Base-by-base conservation (phyloP, 352 stramenopile genomes). In the Pythium dissotocum region DNA sequence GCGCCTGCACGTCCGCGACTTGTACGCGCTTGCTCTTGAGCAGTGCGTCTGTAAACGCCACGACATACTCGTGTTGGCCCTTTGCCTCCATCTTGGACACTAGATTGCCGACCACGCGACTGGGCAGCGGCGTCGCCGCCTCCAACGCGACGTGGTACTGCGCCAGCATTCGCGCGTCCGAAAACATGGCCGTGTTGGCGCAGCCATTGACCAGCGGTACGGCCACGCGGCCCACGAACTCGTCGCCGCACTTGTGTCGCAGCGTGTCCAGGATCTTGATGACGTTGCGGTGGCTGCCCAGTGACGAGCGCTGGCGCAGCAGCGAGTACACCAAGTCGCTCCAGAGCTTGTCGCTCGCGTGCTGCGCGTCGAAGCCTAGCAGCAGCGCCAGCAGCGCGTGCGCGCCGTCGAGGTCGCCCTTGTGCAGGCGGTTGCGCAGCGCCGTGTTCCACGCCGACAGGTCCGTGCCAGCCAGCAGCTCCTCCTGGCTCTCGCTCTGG, bases 281-380 rank as follows among this genome's bases (percentile, higher is more conserved):
- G 30, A 78, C 65, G 30, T 87, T 81, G 36, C 67, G 59, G 51
- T 71, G 61, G 30, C 63, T 64, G 28, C 75, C 76, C 16, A 73
- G 62, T 3, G 67, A 62, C 30, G 77, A 74, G 8, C 72, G 75
- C 63, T 85, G 77, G 0, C 83, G 80, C 73, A 93, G 56, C 33
- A 90, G 59, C 70, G 85, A 84, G 78, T 91, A 93, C 18, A 93
- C 72, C 67, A 93, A 36, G 62, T 93, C 85, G 6, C 66, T 85
- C 85, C 85, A 93, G 38, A 93, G 68, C 68, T 76, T 66, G 63
- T 79, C 74, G 58, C 68, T 89, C 5, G 80, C 72, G 62, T 90
- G 87, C 66, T 85, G 74, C 12, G 59, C 58, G 9, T 58, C 66
- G 21, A 89, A 87, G 52, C 58, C 62, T 13, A 71, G 63, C 46